phyloP scores from a whole-genome alignment of 352 stramenopile species.

The Phytopythium ostracodes region DNA sequence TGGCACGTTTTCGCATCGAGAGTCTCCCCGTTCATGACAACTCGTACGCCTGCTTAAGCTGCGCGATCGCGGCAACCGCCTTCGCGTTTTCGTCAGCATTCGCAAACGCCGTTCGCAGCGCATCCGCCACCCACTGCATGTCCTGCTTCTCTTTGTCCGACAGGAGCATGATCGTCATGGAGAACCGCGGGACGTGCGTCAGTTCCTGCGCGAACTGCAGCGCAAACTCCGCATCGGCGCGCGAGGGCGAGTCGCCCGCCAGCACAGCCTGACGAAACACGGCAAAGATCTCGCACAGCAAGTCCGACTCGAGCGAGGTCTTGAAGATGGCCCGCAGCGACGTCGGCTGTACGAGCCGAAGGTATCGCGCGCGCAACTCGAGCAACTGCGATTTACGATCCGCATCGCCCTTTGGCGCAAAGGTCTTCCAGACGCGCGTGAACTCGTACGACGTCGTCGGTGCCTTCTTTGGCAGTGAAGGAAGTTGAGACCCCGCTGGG shows the following conservation, averaged over 20 bases:
- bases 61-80: slow-evolving; percentile 10
- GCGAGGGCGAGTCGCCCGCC: background rate
- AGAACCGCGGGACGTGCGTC: slow-evolving; percentile 58
- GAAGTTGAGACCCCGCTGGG: slow-evolving; percentile 12
- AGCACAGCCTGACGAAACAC: slow-evolving; percentile 29
- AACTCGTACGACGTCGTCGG: slow-evolving; percentile 80
- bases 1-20: background rate
- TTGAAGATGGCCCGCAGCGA: slow-evolving; percentile 55
- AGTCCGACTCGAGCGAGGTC: slow-evolving; percentile 71
- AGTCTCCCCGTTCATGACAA: slow-evolving; percentile 14
- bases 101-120: slow-evolving; percentile 14
- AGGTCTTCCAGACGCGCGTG: slow-evolving; percentile 66
- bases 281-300: slow-evolving; percentile 66
- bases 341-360: slow-evolving; percentile 33
- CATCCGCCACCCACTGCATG: slow-evolving; percentile 37
- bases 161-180: slow-evolving; percentile 81
- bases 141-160: slow-evolving; percentile 56
- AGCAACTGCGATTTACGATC: slow-evolving; percentile 25
- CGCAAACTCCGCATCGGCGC: slow-evolving; percentile 16
- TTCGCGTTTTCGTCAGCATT: slow-evolving; percentile 8
- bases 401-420: slow-evolving; percentile 38
- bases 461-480: slow-evolving; percentile 57
- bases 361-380: slow-evolving; percentile 40
- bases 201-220: slow-evolving; percentile 36
- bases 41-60: slow-evolving; percentile 47